Base-by-base conservation (phyloP, 106 monocot genomes). In the Amphibolis antarctica region DNA sequence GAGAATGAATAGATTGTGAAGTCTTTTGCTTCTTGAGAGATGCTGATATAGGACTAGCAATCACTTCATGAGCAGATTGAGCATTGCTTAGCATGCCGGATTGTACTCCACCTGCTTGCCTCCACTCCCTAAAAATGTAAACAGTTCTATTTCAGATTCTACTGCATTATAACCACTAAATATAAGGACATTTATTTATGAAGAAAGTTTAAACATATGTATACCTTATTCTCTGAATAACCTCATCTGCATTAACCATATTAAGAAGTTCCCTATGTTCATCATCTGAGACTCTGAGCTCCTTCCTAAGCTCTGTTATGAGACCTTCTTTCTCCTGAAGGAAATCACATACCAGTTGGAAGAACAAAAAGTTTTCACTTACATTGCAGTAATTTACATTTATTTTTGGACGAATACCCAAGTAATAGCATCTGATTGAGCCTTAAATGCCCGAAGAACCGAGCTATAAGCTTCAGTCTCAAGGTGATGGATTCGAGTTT, bases 391-490 rank as follows among this genome's bases (percentile, higher is more conserved):
- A 61, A 10, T 2, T 14, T 28, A 42, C 12, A 12, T 20, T 5
- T 44, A 22, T 19, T 1, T 36, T 61, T 14, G 18, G 20, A 61
- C 29, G 43, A 61, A 49, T 81, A 99, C 98, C 98, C 98, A 99
- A 68, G 88, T 88, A 55, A 99, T 91, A 12, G 88, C 91, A 79
- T 99, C 98, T 62, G 98, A 91, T 62, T 99, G 98, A 53, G 91
- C 98, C 69, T 92, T 91, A 62, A 99, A 99, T 65, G 98, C 98
- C 14, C 88, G 72, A 60, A 99, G 85, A 82, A 99, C 91, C 22
- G 88, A 79, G 62, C 74, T 77, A 27, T 99, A 99, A 53, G 98
- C 98, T 60, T 99, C 98, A 71, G 85, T 87, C 57, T 99, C 98
- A 44, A 99, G 82, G 50, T 62, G 76, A 73, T 99, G 98, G 20